Evolutionary conservation across 495 filamentous ascomycete species (phyloP), one percentile per base, ranked within the genome.

Genomic region (Aspergillus biplanus): DNA sequence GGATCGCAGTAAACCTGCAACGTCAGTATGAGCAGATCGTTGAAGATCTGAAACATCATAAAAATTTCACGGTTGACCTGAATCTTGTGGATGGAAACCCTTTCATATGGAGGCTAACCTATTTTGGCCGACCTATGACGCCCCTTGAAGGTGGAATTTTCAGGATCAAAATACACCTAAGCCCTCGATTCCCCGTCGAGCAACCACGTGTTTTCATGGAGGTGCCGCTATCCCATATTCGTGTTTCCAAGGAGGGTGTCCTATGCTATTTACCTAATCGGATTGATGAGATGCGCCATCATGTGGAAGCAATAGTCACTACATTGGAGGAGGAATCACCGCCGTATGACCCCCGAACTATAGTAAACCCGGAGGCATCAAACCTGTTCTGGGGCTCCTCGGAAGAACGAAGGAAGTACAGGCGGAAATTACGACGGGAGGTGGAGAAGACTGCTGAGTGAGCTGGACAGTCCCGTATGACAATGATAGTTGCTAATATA

Each of bases 101-200:
- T 6, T 81, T 89, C 69, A 61, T 84, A 2, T 87, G 83, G 86
- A 67, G 72, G 39, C 63, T 91, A 52, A 93, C 90, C 0, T 93
- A 96, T 73, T 95, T 97, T 69, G 95, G 95, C 39, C 86, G 90
- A 54, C 91, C 94, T 2, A 96, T 95, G 90, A 96, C 94, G 0
- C 91, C 93, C 65, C 83, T 97, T 5, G 96, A 98, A 62, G 95
- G 95, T 6, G 95, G 95, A 6, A 82, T 98, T 57, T 93, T 97
- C 78, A 84, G 83, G 58, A 88, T 97, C 68, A 88, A 82, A 66
- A 82, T 98, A 33, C 82, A 80, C 67, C 87, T 98, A 73, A 97
- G 93, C 67, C 88, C 93, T n/a, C 83, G 87, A 11, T 97, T 97
- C 68, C 95, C 95, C 0, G 86, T 90, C n/a, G 92, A 95, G 65